Percentiles rank a stretch among this genome's conserved stretches.
These are phyloP conservation scores for Syzygium aqueum DNA, from an alignment of 345 rosid species.

Conservation along the genomic window DNA sequence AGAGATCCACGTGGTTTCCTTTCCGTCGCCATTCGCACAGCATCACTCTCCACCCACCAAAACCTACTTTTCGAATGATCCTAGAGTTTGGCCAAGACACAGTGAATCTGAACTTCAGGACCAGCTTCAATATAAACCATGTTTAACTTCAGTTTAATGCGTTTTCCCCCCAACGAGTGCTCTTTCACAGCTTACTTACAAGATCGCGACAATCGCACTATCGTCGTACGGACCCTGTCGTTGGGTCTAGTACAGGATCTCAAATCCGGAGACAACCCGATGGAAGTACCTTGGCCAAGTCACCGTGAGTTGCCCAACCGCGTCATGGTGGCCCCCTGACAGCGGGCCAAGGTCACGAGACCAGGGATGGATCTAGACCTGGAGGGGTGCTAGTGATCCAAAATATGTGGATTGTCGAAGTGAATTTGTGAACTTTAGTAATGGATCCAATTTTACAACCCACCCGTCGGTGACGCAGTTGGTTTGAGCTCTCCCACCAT, in stretches of 20 bases:
- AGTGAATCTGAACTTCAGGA: neutral
- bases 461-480: too few relatives aligned
- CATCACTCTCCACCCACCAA: neutral
- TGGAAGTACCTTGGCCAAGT: neutral
- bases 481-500: too few relatives aligned
- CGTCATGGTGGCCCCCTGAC: neutral
- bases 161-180: neutral
- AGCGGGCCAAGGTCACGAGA: neutral
- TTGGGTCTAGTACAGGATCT: neutral
- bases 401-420: neutral
- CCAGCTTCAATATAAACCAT: neutral
- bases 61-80: neutral
- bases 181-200: neutral
- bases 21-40: neutral
- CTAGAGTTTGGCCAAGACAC: neutral
- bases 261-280: too few relatives aligned
- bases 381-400: too few relatives aligned
- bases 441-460: too few relatives aligned
- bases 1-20: neutral
- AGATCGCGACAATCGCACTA: neutral
- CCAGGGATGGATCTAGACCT: too few relatives aligned
- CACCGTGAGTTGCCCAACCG: neutral
- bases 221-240: neutral
- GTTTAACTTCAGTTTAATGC: neutral
- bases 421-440: neutral